Conservation (phyloP, 2,329 filamentous ascomycete species). For the Zopfia rhizophila region DNA sequence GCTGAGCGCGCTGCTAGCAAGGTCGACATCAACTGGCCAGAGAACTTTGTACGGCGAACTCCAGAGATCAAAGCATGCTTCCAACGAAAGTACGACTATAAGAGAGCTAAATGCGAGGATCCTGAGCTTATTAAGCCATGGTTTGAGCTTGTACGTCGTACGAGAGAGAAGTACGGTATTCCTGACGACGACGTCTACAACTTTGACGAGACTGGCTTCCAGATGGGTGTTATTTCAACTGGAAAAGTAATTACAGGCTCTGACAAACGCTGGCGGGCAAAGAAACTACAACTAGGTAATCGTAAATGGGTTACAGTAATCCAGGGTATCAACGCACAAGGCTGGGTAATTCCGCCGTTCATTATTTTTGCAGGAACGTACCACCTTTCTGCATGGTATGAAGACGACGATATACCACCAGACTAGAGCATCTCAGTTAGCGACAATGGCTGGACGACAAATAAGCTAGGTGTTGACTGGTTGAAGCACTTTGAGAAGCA, state of each 20-base stretch:
- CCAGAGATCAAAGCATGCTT: neutral
- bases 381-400: conserved; percentile 14
- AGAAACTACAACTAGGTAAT: neutral
- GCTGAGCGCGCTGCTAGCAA: neutral
- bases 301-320: conserved; percentile 1
- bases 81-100: neutral
- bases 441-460: conserved; percentile 47
- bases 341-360: conserved; percentile 12
- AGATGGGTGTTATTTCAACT: neutral
- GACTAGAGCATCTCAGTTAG: conserved; percentile 40
- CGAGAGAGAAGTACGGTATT: neutral
- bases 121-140: neutral
- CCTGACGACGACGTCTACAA: conserved; percentile 1
- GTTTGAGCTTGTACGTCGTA: conserved; percentile 2
- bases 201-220: conserved; percentile 10
- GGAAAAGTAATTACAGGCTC: neutral
- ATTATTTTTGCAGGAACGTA: conserved; percentile 16
- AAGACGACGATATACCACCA: conserved; percentile 24
- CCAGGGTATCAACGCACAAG: conserved; percentile 1
- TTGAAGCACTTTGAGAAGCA: conserved; percentile 50
- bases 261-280: neutral
- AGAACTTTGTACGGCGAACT: neutral
- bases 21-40: neutral
- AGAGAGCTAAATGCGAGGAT: conserved; percentile 1
- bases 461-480: conserved; percentile 47